Evolutionary conservation across 768 basidiomycete genomes (phyloP).

Genomic region (Boletus pseudo-olivaceus): DNA sequence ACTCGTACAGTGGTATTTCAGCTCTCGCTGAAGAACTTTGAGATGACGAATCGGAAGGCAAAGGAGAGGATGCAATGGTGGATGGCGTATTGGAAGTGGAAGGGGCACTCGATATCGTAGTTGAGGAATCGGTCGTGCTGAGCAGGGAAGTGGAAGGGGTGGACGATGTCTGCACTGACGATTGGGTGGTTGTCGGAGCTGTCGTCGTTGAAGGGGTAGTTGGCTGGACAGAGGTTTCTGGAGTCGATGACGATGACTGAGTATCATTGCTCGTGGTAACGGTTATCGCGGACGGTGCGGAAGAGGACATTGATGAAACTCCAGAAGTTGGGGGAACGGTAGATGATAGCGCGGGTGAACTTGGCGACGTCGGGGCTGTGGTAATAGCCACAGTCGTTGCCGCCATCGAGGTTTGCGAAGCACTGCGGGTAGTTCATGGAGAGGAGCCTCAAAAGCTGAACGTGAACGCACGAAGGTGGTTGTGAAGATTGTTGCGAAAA

Average conservation of each 20-base stretch:
- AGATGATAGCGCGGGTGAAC: slow-evolving; percentile 10
- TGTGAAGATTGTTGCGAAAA: slow-evolving; percentile 10
- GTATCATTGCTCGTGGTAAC: slow-evolving; percentile 13
- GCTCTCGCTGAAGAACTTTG: background rate
- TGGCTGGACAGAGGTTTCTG: slow-evolving; percentile 18
- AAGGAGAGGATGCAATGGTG: slow-evolving; percentile 7
- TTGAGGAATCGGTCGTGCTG: slow-evolving; percentile 8
- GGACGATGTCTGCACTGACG: slow-evolving; percentile 10
- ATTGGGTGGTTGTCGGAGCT: slow-evolving; percentile 3
- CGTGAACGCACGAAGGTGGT: slow-evolving; percentile 24
- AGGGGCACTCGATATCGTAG: slow-evolving; percentile 15
- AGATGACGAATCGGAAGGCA: slow-evolving; percentile 4
- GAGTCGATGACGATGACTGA: slow-evolving; percentile 19
- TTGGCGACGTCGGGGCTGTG: slow-evolving; percentile 10
- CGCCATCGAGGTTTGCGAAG: slow-evolving; percentile 10
- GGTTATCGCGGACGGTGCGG: slow-evolving; percentile 15
- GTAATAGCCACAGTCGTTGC: slow-evolving; percentile 8
- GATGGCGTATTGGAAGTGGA: slow-evolving; percentile 14
- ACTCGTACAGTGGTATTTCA: slow-evolving; percentile 25
- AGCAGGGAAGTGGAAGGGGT: slow-evolving; percentile 4
- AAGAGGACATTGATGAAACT: slow-evolving; percentile 6
- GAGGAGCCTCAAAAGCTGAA: slow-evolving; percentile 1
- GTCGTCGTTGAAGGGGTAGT: slow-evolving; percentile 20
- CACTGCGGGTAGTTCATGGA: slow-evolving; percentile 18
- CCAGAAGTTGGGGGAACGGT: slow-evolving; percentile 6